Evolutionary conservation across 345 rosid species (phyloP), one percentile per base, ranked within the genome.

Genomic region (Aurinia saxatilis): DNA sequence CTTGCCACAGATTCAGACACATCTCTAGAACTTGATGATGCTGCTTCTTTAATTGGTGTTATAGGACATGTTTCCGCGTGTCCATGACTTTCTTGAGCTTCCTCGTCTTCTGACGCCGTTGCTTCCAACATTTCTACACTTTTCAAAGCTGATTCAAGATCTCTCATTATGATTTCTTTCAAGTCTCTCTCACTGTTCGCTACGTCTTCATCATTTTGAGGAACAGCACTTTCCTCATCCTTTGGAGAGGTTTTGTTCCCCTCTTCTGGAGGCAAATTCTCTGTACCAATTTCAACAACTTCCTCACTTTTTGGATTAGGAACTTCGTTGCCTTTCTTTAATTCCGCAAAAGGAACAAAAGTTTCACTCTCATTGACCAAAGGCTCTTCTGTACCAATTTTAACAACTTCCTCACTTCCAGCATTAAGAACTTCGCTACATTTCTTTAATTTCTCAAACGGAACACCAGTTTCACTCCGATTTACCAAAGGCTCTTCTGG

Each of bases 91-190:
- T 79, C 87, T 46, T 47, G 70, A 50, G 72, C 79, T 57, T 77
- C 86, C 67, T 82, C 79, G 72, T 87, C 84, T 71, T 78, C 84
- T 29, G 68, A 42, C 1, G 74, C 79, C 33, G 66, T 81, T 50
- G 71, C 63, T 79, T 81, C 96, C 72, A 83, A 73, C 74, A 73
- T 80, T 15, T 90, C 73, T 63, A 83, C 80, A 55, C 58, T 75
- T 69, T 57, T 70, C 65, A 91, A 75, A 64, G 88, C 92, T 50
- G 77, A 83, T 72, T 91, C 95, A 71, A 91, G 62, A 63, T 84
- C 98, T 78, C 79, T 79, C 87, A 82, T 75, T 59, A 91, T 74
- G 19, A 46, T 70, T 65, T 86, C 96, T 80, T 79, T 88, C 69
- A 79, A 72, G 72, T 60, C 81, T 34, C 45, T 48, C n/a, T 59